phyloP scores from a whole-genome alignment of 805 yeast species.

The Alloascoidea africana region DNA sequence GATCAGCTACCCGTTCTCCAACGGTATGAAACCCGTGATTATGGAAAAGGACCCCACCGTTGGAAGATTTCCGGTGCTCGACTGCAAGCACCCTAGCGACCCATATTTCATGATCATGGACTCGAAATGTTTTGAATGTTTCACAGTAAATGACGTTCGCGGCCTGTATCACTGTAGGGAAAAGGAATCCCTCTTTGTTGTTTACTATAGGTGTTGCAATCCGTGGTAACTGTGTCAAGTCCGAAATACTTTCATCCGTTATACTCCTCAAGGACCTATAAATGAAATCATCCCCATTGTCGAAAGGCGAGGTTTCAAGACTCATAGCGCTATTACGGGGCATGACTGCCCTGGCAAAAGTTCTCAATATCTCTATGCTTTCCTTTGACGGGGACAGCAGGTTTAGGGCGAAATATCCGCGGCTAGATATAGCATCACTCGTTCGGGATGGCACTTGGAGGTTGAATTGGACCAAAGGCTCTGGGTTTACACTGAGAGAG shows the following conservation, averaged over 20 bases:
- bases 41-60: neutral
- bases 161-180: conserved; percentile 43
- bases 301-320: conserved; percentile 14
- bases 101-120: conserved; percentile 88
- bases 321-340: too few relatives aligned
- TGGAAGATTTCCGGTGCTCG: conserved; percentile 8
- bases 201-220: too few relatives aligned
- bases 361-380: conserved; percentile 45
- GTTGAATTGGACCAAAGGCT: conserved; percentile 73
- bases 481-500: conserved; percentile 65
- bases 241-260: conserved; percentile 11
- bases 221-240: conserved; percentile 11
- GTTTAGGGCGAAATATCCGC: conserved; percentile 55
- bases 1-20: neutral
- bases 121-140: conserved; percentile 32
- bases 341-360: conserved; percentile 44
- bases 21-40: neutral
- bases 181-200: conserved; percentile 8
- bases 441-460: conserved; percentile 79
- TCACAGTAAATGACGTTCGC: conserved; percentile 53
- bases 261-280: neutral
- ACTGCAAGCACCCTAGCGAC: conserved; percentile 62
- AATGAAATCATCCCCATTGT: neutral
- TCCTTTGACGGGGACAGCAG: conserved; percentile 44
- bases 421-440: conserved; percentile 44